These are phyloP conservation scores for Podaxis sp. DNA, from an alignment of 768 basidiomycete species.

Conservation along the genomic window DNA sequence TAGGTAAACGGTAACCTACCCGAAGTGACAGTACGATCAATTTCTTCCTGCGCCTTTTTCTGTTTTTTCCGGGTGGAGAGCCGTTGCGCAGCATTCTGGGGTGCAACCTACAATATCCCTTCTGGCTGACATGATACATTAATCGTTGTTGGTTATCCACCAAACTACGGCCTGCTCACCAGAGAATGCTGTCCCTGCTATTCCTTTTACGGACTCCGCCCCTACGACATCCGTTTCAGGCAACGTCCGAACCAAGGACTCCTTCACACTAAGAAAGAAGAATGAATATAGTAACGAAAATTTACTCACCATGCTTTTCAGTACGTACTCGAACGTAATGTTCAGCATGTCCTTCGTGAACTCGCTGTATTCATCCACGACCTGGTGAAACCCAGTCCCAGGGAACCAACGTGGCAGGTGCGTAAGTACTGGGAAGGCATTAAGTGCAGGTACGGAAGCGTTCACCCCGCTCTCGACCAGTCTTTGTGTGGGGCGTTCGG, in stretches of 20 bases:
- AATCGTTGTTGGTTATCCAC: not conserved
- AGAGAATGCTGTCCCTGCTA: slow-evolving; percentile 13
- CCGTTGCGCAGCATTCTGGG: slow-evolving; percentile 16
- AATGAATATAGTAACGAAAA: not conserved
- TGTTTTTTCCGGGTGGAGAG: slow-evolving; percentile 26
- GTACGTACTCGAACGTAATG: slow-evolving; percentile 18
- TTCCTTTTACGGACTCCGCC: slow-evolving; percentile 6
- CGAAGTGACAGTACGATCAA: slow-evolving; percentile 23
- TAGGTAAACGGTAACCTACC: slow-evolving; percentile 26
- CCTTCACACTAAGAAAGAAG: slow-evolving; percentile 2
- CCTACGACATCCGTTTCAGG: slow-evolving; percentile 6
- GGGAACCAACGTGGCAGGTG: slow-evolving; percentile 28
- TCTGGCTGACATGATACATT: slow-evolving; percentile 6
- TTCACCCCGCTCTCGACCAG: slow-evolving; percentile 14
- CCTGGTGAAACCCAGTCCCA: slow-evolving; percentile 22
- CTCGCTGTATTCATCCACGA: slow-evolving; percentile 13
- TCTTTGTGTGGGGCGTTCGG: slow-evolving; percentile 16
- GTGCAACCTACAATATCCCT: slow-evolving; percentile 14
- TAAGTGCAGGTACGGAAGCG: slow-evolving; percentile 20
- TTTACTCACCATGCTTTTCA: slow-evolving; percentile 16
- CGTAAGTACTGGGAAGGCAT: slow-evolving; percentile 22
- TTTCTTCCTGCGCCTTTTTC: slow-evolving; percentile 25
- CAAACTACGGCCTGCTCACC: slow-evolving; percentile 3
- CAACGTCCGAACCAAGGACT: slow-evolving; percentile 5
- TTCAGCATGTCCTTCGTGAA: slow-evolving; percentile 16